phyloP scores from a whole-genome alignment of 306 rosid genomes.

The Cicer bijugum region DNA sequence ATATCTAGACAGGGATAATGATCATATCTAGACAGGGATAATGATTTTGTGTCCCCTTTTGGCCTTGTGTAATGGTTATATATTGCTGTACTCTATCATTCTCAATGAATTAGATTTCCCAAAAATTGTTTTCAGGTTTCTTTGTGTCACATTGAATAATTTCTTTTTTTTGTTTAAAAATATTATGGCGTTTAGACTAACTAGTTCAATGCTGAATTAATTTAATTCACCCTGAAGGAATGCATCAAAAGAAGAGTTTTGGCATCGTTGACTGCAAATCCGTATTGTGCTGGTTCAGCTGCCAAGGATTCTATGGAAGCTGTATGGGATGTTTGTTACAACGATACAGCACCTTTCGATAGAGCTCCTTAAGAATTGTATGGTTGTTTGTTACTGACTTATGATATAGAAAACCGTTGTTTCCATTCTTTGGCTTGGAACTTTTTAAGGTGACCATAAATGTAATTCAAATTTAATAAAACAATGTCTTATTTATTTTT shows the following conservation, averaged over 20 bases:
- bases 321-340: conserved; percentile 89
- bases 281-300: conserved; percentile 63
- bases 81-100: background rate
- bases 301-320: conserved; percentile 90
- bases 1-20: background rate
- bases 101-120: background rate
- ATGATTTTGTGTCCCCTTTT: background rate
- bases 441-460: conserved; percentile 2
- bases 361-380: conserved; percentile 63
- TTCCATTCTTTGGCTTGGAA: conserved; percentile 39
- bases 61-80: background rate
- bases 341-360: conserved; percentile 81
- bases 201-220: conserved; percentile 28
- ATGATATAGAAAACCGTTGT: conserved; percentile 26
- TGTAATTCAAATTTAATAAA: conserved; percentile 38
- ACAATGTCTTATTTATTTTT: background rate
- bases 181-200: conserved; percentile 13
- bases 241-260: conserved; percentile 85
- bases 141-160: background rate
- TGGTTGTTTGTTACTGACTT: conserved; percentile 14
- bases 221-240: conserved; percentile 63
- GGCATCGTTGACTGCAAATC: conserved; percentile 65
- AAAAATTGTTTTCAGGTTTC: background rate
- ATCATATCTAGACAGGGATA: background rate
- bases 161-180: background rate